These are phyloP conservation scores for Hypoxylon sp. DNA, from an alignment of 2,329 filamentous ascomycete species.

Conservation along the genomic window DNA sequence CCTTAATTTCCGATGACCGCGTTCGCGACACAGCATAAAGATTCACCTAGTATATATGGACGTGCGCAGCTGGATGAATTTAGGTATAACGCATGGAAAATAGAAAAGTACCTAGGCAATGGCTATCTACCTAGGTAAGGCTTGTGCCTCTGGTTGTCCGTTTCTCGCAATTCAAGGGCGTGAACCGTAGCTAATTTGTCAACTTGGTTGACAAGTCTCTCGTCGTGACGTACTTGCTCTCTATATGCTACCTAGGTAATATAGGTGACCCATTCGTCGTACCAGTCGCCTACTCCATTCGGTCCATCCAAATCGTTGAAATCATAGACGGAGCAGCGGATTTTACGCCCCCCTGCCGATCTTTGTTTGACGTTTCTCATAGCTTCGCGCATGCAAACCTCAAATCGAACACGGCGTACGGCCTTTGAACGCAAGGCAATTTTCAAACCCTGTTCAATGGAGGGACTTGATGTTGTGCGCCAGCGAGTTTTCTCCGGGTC, in stretches of 20 bases:
- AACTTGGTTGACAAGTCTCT: background rate
- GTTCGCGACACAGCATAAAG: background rate
- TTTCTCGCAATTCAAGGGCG: background rate
- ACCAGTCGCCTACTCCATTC: background rate
- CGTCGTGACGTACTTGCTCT: too few species aligned
- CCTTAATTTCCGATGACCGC: background rate
- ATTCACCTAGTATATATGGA: background rate
- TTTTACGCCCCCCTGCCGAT: background rate
- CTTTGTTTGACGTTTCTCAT: background rate
- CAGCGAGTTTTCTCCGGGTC: conserved; percentile 8
- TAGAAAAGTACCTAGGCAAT: background rate
- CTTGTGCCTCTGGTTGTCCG: background rate
- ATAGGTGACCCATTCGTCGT: conserved; percentile 10
- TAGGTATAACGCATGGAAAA: background rate
- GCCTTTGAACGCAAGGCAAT: conserved; percentile 14
- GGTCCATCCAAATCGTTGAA: background rate
- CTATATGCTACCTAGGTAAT: background rate
- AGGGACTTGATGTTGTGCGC: background rate
- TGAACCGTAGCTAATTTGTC: background rate
- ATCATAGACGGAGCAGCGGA: background rate
- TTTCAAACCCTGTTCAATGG: conserved; percentile 22
- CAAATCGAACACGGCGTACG: conserved; percentile 14
- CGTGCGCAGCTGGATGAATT: background rate
- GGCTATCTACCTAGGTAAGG: background rate
- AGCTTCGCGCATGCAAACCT: background rate